These are phyloP conservation scores for Acacia pycnantha DNA, from an alignment of 331 rosid genomes.

Conservation along the genomic window DNA sequence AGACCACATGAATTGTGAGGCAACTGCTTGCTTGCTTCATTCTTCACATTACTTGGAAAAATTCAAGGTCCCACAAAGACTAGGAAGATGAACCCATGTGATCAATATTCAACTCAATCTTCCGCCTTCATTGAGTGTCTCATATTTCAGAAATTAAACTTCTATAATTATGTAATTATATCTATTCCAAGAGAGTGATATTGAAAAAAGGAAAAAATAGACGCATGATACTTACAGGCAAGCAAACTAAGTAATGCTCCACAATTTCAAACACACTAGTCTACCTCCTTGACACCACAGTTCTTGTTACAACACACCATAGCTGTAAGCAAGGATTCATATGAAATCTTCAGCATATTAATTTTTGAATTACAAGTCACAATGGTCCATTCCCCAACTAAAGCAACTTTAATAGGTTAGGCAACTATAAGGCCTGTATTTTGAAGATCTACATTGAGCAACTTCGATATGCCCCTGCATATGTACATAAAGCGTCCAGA, in stretches of 20 bases:
- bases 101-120: neutral
- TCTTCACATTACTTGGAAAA: neutral
- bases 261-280: neutral
- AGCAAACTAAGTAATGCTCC: neutral
- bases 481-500: neutral
- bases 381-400: neutral
- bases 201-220: neutral
- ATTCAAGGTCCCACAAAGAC: neutral
- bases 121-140: neutral
- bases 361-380: no score
- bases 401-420: neutral
- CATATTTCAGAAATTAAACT: neutral
- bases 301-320: neutral
- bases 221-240: neutral
- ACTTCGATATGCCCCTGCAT: neutral
- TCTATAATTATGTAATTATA: no score
- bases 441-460: neutral
- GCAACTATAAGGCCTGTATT: neutral
- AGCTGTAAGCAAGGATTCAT: neutral
- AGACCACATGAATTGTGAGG: neutral
- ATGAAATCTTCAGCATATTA: neutral
- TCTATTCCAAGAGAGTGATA: no score
- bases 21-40: neutral
- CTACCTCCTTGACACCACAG: neutral
- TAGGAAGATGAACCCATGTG: neutral